Evolutionary conservation across 495 filamentous ascomycete genomes (phyloP), one percentile per base, ranked within the genome.

Genomic region (Xylaria longipes): DNA sequence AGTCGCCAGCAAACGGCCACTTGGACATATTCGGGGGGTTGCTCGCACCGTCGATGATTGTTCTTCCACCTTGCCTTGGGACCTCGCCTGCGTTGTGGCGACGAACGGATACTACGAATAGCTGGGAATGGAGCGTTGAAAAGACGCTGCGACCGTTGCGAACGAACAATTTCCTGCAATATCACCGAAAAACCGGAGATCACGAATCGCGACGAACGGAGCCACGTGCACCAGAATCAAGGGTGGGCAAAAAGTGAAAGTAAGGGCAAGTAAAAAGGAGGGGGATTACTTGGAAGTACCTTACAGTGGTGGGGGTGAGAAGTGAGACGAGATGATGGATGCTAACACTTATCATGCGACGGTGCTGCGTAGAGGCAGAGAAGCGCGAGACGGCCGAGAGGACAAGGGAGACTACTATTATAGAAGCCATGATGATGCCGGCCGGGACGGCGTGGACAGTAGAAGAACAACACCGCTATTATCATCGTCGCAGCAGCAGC

Each of bases 311-410:
- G 14, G 52, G 20, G 14, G 27, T 46, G 45, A 69, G 71, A 60
- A 73, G 71, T 65, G 5, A 62, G 56, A 41, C n/a, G n/a, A 50
- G 46, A 77, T 37, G 71, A 83, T 83, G 81, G 82, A 84, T 39
- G 72, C 75, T 5, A 76, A 79, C 67, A 77, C 79, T 60, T 86
- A 84, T 75, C 79, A 76, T 68, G 83, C 84, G 73, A 84, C 80
- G 17, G 82, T 84, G 74, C 78, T 85, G 77, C 80, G 80, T 27
- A 77, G 81, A 61, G 74, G 80, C 29, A 77, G 81, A 61, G 74
- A 80, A 60, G 78, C 82, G 74, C 79, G 78, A 74, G 81, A 83
- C 60, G 74, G 78, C 43, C 81, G 78, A 67, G 77, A 80, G 46
- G 77, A 73, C 29, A 71, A 65, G 25, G 60, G 72, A 62, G 52